Base-by-base conservation (phyloP, 768 basidiomycete genomes). In the Cyclocybe aegerita region DNA sequence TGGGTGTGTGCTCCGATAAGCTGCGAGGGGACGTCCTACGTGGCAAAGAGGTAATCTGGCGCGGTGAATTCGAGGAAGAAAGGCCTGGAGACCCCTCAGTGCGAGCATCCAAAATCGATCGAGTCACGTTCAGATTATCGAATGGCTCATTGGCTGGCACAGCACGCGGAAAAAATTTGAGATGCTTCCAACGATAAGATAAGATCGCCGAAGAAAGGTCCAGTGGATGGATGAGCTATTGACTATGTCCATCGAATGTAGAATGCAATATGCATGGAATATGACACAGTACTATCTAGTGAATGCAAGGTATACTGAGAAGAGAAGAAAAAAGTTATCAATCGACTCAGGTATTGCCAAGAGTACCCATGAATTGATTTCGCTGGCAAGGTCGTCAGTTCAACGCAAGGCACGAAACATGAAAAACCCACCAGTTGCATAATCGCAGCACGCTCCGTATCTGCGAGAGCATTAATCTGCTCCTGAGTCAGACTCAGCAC, bases 401-500 rank as follows among this genome's bases (percentile, higher is more conserved):
- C 39, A 40, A 7, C 44, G 37, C 34, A 39, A 9, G 14, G 40
- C 30, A n/a, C 23, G 34, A 32, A 49, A 45, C 40, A 49, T 47
- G 16, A 35, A 42, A 33, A 30, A 63, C 67, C n/a, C 17, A 93
- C 92, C 65, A 96, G 64, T 64, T 88, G 84, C 66, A 89, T 77
- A 29, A 98, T 91, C 9, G 91, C 86, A 0, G 80, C 78, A 32
- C 88, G 78, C 59, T 96, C 93, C 1, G 78, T 75, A 4, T 89
- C 86, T 29, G 92, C 89, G 43, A 97, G 70, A 7, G 80, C 80
- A 41, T 84, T 85, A 54, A 98, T 89, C 65, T 96, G 93, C 39
- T 90, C 92, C 40, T 76, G 84, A 1, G 88, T 86, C 63, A 98
- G 67, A 53, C 76, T 80, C 31, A 98, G 71, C 0, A 98, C 93